These are phyloP conservation scores for Magnaporthiopsis incrustans DNA, from an alignment of 2,329 filamentous ascomycete genomes.

Conservation along the genomic window DNA sequence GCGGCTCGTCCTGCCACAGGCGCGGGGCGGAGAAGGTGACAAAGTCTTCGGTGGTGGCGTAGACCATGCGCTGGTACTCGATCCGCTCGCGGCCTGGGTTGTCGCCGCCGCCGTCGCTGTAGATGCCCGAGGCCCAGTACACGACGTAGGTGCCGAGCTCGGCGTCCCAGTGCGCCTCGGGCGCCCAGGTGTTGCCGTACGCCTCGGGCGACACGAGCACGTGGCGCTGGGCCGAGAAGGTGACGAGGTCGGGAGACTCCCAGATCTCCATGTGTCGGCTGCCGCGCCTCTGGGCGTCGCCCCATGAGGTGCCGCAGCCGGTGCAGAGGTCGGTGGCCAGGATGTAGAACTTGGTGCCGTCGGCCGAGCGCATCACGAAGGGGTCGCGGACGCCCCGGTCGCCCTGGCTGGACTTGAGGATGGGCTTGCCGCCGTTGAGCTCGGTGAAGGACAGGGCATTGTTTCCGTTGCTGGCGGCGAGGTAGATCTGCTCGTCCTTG, in stretches of 20 bases:
- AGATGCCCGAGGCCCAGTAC: slow-evolving; percentile 37
- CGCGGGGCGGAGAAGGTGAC: slow-evolving; percentile 37
- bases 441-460: slow-evolving; percentile 31
- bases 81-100: slow-evolving; percentile 29
- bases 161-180: slow-evolving; percentile 28
- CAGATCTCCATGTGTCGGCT: slow-evolving; percentile 26
- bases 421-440: slow-evolving; percentile 27
- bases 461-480: slow-evolving; percentile 32
- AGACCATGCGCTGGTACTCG: slow-evolving; percentile 45
- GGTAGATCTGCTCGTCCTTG: slow-evolving; percentile 27
- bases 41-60: slow-evolving; percentile 41
- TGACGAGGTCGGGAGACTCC: slow-evolving; percentile 30
- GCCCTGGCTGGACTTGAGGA: slow-evolving; percentile 28
- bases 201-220: slow-evolving; percentile 29
- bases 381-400: slow-evolving; percentile 32
- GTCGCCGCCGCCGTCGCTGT: slow-evolving; percentile 23
- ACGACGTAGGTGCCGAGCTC: slow-evolving; percentile 20
- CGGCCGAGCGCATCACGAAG: slow-evolving; percentile 29
- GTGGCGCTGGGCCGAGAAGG: slow-evolving; percentile 29
- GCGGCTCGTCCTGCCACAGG: slow-evolving; percentile 40
- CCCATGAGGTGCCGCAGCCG: slow-evolving; percentile 17
- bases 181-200: slow-evolving; percentile 34
- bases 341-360: slow-evolving; percentile 29
- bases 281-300: slow-evolving; percentile 15
- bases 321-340: slow-evolving; percentile 34